These are phyloP conservation scores for Pseudisothecium myosuroides DNA, from an alignment of 225 moss, liverwort and hornwort species.

Conservation along the genomic window DNA sequence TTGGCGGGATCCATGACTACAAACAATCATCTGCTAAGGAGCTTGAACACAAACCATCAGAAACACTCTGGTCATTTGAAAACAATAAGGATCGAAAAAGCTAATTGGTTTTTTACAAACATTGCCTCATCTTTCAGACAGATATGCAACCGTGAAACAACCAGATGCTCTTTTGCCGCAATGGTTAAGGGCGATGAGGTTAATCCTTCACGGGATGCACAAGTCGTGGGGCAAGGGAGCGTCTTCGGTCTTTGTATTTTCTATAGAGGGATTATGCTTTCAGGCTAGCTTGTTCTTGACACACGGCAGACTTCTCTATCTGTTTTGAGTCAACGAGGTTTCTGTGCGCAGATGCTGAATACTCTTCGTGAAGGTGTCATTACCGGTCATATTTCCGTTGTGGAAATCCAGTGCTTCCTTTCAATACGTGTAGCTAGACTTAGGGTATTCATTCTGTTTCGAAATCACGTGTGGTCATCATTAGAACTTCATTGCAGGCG, in stretches of 20 bases:
- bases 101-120: background rate
- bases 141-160: constrained; percentile 13
- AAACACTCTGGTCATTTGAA: constrained; percentile 1
- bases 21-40: constrained; percentile 1
- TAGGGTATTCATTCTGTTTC: background rate
- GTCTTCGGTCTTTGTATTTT: background rate
- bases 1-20: constrained; percentile 3
- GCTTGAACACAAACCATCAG: constrained; percentile 10
- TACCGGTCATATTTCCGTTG: background rate
- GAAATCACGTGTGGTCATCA: background rate
- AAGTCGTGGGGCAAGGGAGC: background rate
- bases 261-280: background rate
- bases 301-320: background rate
- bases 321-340: background rate
- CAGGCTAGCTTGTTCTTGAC: background rate
- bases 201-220: background rate
- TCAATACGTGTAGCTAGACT: background rate
- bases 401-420: background rate
- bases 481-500: background rate
- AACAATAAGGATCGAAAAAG: background rate
- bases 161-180: constrained; percentile 1
- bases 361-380: background rate
- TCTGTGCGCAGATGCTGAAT: background rate
- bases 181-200: constrained; percentile 5
- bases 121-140: background rate